Conservation (phyloP, 2,329 filamentous ascomycete species). For the Aureobasidium sp. region DNA sequence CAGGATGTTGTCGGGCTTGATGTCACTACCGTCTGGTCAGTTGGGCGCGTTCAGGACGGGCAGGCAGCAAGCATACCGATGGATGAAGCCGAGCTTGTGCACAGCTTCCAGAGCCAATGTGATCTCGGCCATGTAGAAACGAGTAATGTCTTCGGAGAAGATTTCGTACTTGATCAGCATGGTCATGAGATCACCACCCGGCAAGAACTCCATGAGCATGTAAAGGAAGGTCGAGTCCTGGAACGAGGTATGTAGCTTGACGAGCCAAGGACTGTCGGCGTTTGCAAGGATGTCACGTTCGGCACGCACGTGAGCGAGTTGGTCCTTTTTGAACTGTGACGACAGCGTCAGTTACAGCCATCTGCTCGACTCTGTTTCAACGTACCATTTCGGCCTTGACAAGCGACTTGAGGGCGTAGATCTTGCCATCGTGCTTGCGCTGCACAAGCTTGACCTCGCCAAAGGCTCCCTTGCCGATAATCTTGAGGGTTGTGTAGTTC, state of each 20-base stretch:
- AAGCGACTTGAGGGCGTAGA: conserved; percentile 96
- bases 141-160: conserved; percentile 95
- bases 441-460: conserved; percentile 97
- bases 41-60: neutral
- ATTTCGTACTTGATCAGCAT: conserved; percentile 99
- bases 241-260: conserved; percentile 97
- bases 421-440: conserved; percentile 90
- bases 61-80: conserved; percentile 59
- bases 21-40: conserved; percentile 57
- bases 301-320: conserved; percentile 91
- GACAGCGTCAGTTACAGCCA: neutral
- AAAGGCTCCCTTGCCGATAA: conserved; percentile 98
- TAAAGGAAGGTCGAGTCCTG: conserved; percentile 94
- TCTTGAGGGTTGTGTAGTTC: conserved; percentile 94
- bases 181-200: conserved; percentile 96
- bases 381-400: conserved; percentile 91
- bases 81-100: conserved; percentile 95
- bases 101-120: conserved; percentile 97
- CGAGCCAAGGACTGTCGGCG: conserved; percentile 98
- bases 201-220: conserved; percentile 99
- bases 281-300: conserved; percentile 97
- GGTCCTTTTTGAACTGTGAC: conserved; percentile 81
- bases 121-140: conserved; percentile 98
- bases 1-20: conserved; percentile 98
- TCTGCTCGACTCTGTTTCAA: neutral